Evolutionary conservation across 2,329 filamentous ascomycete genomes (phyloP), one percentile per base, ranked within the genome.

Genomic region (Verticillium nubilum): DNA sequence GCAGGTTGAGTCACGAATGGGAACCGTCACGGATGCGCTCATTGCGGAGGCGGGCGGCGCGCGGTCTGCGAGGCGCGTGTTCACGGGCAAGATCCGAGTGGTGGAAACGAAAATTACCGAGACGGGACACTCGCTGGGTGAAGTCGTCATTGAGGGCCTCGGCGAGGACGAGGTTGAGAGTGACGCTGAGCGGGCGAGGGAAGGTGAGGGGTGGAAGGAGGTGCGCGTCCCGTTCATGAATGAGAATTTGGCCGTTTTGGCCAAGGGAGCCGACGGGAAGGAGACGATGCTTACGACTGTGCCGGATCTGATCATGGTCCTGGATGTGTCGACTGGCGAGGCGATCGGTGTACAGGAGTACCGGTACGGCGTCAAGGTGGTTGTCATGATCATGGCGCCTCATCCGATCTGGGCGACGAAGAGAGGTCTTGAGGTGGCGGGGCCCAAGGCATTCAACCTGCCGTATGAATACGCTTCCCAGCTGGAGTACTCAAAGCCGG

Each of bases 81-180:
- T 69, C 58, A 62, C 63, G 23, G 68, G 69, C 52, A 70, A 70
- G 62, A 70, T 70, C 42, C 54, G 65, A 1, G 59, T 58, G 1
- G 67, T 69, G 0, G 67, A 68, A 53, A 77, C 78, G 13, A 78
- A 78, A 60, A 77, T 80, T 56, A 70, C 75, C 19, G 69, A 69
- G 2, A 78, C 78, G 17, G 79, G 80, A 56, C 68, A 78, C 37
- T 65, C 74, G 9, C 63, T 80, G 50, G 76, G 74, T 15, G 64
- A 71, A 73, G 77, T 72, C 67, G 74, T 58, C 67, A 77, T 69
- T 69, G 72, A 58, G 72, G 74, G 61, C 70, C 74, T 57, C 68
- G 73, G 61, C 67, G 78, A 64, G 70, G 69, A 53, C 70, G 80
- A 64, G 61, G 70, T 60, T 60, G 71, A 65, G 61, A 62, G 47